Base-by-base conservation (phyloP, 2,329 filamentous ascomycete genomes). In the Aspergillus sp. region DNA sequence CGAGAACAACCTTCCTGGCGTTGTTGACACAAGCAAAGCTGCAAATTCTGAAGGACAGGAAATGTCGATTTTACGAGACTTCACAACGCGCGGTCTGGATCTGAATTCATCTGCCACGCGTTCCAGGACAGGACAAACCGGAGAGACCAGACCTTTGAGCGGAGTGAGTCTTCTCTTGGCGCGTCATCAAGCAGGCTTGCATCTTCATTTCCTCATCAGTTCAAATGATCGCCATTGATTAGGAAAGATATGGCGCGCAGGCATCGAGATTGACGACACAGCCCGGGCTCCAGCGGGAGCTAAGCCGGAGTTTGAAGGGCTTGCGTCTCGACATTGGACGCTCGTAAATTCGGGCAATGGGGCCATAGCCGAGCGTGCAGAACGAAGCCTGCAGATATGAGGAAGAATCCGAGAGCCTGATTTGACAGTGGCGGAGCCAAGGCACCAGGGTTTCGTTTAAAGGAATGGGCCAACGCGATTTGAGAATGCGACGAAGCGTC, bases 341-440 rank as follows among this genome's bases (percentile, higher is more conserved):
- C 24, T 48, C 45, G 45, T 48, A 48, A 33, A 27, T n/a, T 34
- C 20, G 27, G 27, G 9, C 27, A 9, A 30, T 24, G 24, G 24
- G 2, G 45, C 8, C 24, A 47, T 24, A 22, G 20, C 42, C 22
- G 24, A 24, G 42, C 42, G 20, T 27, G 42, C 15, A 24, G 42
- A 45, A n/a, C 22, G 20, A 45, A 45, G 42, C 44, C 17, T 34
- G 39, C 8, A 30, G 20, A 24, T 42, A 19, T 48, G 33, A 57
- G 48, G 48, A 24, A 51, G 48, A 49, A 34, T 41, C 20, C 37
- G 44, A 19, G 37, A 44, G 33, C 20, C 51, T 24, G 34, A 57
- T 57, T 57, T 53, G 45, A n/a, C 22, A 4, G 44, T 15, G 55
- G 55, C 55, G 49, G 27, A 53, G 55, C 37, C 27, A 57, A 57